Evolutionary conservation across 495 filamentous ascomycete species (phyloP).

Genomic region (Jackrogersella minutella): DNA sequence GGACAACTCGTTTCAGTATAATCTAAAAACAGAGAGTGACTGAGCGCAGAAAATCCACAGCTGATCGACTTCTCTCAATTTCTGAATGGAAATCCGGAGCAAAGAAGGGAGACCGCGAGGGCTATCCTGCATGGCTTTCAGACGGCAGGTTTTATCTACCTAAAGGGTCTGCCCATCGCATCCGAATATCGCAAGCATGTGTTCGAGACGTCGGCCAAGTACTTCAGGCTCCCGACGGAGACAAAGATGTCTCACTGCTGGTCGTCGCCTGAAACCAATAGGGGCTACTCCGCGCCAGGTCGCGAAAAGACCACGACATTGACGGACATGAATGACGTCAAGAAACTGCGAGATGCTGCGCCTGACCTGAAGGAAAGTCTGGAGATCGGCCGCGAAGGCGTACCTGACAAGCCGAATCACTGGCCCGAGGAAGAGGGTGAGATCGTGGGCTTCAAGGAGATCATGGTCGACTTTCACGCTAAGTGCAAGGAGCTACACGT

Average conservation of each 20-base stretch:
- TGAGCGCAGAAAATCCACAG: slow-evolving; percentile 52
- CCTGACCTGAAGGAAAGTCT: slow-evolving; percentile 86
- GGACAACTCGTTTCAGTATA: background rate
- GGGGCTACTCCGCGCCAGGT: slow-evolving; percentile 78
- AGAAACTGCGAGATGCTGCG: slow-evolving; percentile 62
- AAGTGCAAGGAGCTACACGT: slow-evolving; percentile 78
- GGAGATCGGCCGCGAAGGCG: slow-evolving; percentile 82
- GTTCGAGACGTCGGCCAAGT: slow-evolving; percentile 75
- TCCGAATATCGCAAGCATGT: slow-evolving; percentile 63
- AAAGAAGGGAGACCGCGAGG: slow-evolving; percentile 71
- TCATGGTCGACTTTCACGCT: slow-evolving; percentile 76
- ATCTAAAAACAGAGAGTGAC: slow-evolving; percentile 12
- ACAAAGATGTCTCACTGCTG: slow-evolving; percentile 77
- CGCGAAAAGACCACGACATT: slow-evolving; percentile 77
- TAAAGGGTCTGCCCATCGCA: slow-evolving; percentile 79
- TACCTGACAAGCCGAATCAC: slow-evolving; percentile 72
- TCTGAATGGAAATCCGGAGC: slow-evolving; percentile 66
- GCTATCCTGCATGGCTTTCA: slow-evolving; percentile 82
- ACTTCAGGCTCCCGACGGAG: slow-evolving; percentile 75
- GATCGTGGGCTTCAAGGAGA: slow-evolving; percentile 69
- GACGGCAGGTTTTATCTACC: slow-evolving; percentile 88
- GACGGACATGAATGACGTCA: slow-evolving; percentile 65
- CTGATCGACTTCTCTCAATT: slow-evolving; percentile 88
- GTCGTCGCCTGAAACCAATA: slow-evolving; percentile 76
- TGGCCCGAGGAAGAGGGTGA: slow-evolving; percentile 78